A percentile compares a stretch with the other conserved stretches of the same genome.
phyloP scores from a whole-genome alignment of 1,284 basidiomycete species.

The Fomitopsis palustris region DNA sequence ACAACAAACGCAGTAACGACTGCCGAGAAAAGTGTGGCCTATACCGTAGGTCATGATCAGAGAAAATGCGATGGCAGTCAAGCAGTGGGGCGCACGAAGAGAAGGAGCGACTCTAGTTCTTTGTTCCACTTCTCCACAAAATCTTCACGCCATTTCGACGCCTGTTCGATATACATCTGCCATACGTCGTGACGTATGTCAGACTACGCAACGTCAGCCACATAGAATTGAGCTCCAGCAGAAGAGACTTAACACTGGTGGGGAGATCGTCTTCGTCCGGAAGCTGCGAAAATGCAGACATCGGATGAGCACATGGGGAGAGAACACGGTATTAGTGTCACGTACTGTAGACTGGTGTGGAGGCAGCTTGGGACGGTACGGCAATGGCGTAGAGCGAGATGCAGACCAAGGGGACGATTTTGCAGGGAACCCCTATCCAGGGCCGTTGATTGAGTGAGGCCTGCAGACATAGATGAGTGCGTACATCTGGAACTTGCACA shows the following conservation, averaged over 20 bases:
- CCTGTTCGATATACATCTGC: not conserved
- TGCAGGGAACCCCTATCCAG: too few relatives aligned
- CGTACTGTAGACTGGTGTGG: too few relatives aligned
- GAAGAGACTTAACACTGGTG: not conserved
- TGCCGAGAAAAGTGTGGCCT: slow-evolving; percentile 28
- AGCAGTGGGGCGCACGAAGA: not conserved
- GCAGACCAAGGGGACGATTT: too few relatives aligned
- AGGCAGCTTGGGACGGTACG: too few relatives aligned
- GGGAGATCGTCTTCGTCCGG: not conserved
- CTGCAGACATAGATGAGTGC: too few relatives aligned
- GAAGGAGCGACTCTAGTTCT: not conserved
- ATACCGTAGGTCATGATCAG: not conserved
- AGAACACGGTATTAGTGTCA: too few relatives aligned
- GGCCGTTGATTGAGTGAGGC: too few relatives aligned
- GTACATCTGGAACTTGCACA: too few relatives aligned
- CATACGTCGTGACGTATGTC: not conserved
- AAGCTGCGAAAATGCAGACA: not conserved
- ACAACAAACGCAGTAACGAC: slow-evolving; percentile 23
- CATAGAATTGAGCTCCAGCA: not conserved
- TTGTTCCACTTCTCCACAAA: not conserved
- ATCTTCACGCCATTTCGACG: not conserved
- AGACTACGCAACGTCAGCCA: not conserved
- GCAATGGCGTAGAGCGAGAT: too few relatives aligned
- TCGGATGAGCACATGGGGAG: too few relatives aligned
- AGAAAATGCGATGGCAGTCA: too few relatives aligned